These are phyloP conservation scores for Wickerhamiella hasegawae DNA, from an alignment of 805 yeast species.

Conservation along the genomic window DNA sequence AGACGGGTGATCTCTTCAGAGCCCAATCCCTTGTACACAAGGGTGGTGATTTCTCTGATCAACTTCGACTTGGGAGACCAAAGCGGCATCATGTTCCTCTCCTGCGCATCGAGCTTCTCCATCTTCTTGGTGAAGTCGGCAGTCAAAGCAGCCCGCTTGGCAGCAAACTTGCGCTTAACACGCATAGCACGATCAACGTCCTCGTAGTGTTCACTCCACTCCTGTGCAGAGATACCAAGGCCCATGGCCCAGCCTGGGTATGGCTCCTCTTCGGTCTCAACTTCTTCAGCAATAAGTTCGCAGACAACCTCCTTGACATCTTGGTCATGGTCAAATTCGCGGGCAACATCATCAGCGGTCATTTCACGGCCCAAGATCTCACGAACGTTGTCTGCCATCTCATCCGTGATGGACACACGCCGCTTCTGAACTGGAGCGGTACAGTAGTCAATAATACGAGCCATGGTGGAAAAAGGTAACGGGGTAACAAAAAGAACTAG, in stretches of 20 bases:
- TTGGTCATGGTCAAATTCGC: conserved; percentile 6
- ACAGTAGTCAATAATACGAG: conserved; percentile 8
- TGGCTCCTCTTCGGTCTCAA: conserved; percentile 8
- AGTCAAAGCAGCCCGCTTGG: conserved; percentile 6
- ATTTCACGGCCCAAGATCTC: conserved; percentile 9
- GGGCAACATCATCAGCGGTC: conserved; percentile 9
- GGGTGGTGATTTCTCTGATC: conserved; percentile 6
- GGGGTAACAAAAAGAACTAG: too few relatives aligned
- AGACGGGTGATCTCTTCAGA: conserved; percentile 4
- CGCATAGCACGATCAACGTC: conserved; percentile 7
- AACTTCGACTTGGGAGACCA: conserved; percentile 9
- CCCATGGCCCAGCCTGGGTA: conserved; percentile 12
- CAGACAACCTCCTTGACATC: conserved; percentile 8
- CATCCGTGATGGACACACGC: conserved; percentile 9
- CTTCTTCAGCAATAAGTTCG: conserved; percentile 8
- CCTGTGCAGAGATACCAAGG: conserved; percentile 6
- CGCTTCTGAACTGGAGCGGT: conserved; percentile 9
- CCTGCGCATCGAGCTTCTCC: conserved; percentile 8
- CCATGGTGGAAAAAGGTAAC: too few relatives aligned
- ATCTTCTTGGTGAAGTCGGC: conserved; percentile 8
- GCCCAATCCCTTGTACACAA: conserved; percentile 6
- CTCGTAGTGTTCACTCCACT: conserved; percentile 10
- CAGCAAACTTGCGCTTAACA: conserved; percentile 9
- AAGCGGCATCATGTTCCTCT: conserved; percentile 8
- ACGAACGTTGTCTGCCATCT: conserved; percentile 11